Evolutionary conservation across 768 basidiomycete species (phyloP).

Genomic region (Coprinopsis strossmayeri): DNA sequence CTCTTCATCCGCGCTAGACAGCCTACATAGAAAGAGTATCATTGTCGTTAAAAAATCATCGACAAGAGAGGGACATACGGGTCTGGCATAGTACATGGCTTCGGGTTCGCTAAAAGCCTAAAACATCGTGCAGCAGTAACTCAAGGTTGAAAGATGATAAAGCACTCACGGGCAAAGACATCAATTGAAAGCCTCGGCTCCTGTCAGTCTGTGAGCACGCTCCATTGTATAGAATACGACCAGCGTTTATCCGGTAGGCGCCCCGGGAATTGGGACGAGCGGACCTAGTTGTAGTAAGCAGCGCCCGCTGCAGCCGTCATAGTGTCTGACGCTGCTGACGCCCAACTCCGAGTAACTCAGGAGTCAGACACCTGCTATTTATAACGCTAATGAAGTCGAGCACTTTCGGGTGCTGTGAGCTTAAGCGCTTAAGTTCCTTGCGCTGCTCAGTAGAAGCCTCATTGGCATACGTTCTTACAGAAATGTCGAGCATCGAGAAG

Average conservation of each 20-base stretch:
- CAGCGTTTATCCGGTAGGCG: slow-evolving; percentile 14
- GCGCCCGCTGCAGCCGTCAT: too few relatives aligned
- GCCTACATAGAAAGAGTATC: neutral
- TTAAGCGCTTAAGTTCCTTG: too few relatives aligned
- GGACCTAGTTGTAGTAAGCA: too few relatives aligned
- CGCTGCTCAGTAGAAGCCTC: too few relatives aligned
- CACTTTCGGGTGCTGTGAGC: too few relatives aligned
- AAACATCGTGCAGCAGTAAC: neutral
- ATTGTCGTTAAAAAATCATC: neutral
- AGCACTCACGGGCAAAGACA: neutral
- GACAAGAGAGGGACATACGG: neutral
- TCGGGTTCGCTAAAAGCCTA: neutral
- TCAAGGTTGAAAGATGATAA: neutral
- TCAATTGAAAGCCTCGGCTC: neutral
- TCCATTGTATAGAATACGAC: neutral
- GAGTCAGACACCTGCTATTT: too few relatives aligned
- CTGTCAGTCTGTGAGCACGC: neutral
- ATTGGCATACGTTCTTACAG: too few relatives aligned
- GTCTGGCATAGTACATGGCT: neutral
- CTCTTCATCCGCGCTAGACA: neutral
- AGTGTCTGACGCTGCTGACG: too few relatives aligned
- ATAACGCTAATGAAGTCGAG: too few relatives aligned
- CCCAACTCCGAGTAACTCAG: too few relatives aligned
- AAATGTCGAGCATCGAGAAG: too few relatives aligned
- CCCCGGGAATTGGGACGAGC: slow-evolving; percentile 20